Percentiles rank a stretch among this genome's conserved stretches.
Evolutionary conservation across 495 filamentous ascomycete genomes (phyloP).

Genomic region (Neurospora terricola): DNA sequence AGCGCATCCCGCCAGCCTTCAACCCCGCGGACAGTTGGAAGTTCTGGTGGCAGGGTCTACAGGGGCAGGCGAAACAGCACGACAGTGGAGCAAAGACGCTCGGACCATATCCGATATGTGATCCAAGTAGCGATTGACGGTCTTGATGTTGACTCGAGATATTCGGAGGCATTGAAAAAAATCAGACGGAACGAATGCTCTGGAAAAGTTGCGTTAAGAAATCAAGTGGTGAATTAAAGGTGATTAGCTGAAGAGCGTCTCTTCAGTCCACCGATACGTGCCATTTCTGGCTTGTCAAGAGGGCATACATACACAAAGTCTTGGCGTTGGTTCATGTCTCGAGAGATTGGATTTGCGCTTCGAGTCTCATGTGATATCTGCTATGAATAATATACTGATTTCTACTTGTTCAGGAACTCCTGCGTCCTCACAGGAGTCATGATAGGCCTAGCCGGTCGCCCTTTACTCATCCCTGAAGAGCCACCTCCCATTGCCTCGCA

Average conservation of each 20-base stretch:
- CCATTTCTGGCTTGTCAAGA: neutral
- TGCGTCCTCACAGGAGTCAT: neutral
- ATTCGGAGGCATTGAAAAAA: neutral
- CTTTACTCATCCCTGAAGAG: conserved; percentile 68
- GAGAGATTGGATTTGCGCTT: no score
- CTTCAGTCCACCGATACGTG: neutral
- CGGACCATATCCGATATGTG: neutral
- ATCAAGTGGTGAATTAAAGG: neutral
- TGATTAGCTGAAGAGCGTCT: neutral
- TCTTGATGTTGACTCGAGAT: neutral
- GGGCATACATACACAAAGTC: neutral
- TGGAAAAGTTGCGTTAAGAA: neutral
- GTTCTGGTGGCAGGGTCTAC: neutral
- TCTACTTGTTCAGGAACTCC: neutral
- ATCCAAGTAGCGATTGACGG: neutral
- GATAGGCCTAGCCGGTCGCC: neutral
- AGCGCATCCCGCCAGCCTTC: neutral
- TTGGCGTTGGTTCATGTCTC: neutral
- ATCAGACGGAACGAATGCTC: neutral
- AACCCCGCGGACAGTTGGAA: neutral
- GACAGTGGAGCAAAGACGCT: neutral
- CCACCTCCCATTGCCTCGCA: conserved; percentile 65
- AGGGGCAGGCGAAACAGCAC: neutral
- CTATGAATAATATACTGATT: neutral
- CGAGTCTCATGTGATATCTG: neutral